Evolutionary conservation across 148 eudicot species (phyloP).

Genomic region (Nyssa sinensis): DNA sequence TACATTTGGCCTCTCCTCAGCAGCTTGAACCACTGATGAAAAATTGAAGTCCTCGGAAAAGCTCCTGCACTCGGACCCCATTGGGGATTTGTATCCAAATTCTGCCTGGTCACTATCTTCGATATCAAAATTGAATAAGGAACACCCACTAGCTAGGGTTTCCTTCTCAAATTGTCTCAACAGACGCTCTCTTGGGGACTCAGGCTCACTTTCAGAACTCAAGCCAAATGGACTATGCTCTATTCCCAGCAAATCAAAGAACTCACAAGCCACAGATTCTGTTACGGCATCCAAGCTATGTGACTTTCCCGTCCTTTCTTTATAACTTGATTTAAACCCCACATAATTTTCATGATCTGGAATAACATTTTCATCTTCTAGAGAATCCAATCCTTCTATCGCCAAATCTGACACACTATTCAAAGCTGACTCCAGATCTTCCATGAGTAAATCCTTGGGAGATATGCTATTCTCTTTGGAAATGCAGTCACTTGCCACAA

Average conservation of each 20-base stretch:
- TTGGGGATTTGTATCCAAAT: constrained; percentile 28
- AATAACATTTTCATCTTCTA: constrained; percentile 43
- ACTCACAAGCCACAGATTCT: constrained; percentile 67
- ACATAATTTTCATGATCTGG: constrained; percentile 26
- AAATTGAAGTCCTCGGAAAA: constrained; percentile 27
- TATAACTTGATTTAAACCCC: constrained; percentile 32
- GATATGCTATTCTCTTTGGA: constrained; percentile 24
- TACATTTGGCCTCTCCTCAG: constrained; percentile 20
- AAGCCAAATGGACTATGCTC: constrained; percentile 51
- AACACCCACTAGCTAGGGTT: constrained; percentile 57
- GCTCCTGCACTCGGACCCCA: constrained; percentile 30
- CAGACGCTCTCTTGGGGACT: constrained; percentile 81
- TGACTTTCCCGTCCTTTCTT: constrained; percentile 39
- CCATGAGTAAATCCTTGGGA: constrained; percentile 57
- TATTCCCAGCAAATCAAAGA: constrained; percentile 67
- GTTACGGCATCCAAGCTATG: constrained; percentile 63
- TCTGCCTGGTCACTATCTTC: constrained; percentile 35
- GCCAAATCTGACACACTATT: constrained; percentile 46
- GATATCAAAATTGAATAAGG: constrained; percentile 44
- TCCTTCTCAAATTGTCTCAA: constrained; percentile 86
- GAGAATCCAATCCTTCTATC: constrained; percentile 53
- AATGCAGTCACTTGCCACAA: constrained; percentile 16
- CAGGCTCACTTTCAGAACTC: constrained; percentile 63
- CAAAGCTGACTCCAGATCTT: constrained; percentile 69
- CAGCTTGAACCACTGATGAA: constrained; percentile 19